Base-by-base conservation (phyloP, 2,329 filamentous ascomycete species). In the Ophiostoma ulmi region DNA sequence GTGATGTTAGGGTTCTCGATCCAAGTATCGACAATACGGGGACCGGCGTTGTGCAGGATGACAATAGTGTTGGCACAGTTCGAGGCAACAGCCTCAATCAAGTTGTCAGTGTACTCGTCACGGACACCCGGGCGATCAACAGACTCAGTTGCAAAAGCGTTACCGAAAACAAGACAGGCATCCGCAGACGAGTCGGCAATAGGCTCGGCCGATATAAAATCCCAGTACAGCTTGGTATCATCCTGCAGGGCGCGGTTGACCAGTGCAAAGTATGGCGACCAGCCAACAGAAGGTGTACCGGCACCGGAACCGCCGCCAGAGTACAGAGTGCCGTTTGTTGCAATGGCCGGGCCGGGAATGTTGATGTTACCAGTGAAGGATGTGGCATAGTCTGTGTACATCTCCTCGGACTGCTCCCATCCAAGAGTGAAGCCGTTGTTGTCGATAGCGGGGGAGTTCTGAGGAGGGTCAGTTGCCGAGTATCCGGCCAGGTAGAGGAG, bases 111-210 rank as follows among this genome's bases (percentile, higher is more conserved):
- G 68, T 86, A 87, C 73, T 90, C 89, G 76, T 94, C 91, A 41
- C 84, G 83, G 66, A 93, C 81, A 5, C 82, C 83, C 0, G 86
- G 81, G 69, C 87, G 83, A 72, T 91, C 84, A 74, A 84, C 90
- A 1, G 89, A 90, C 79, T 96, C 92, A 0, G 90, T 88, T 0
- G 90, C 87, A 78, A 90, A 91, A 3, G 82, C 84, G 76, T 90
- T 90, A 73, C 86, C 85, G 73, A 90, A 85, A 0, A 90, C 86
- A 3, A 90, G 79, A 73, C 92, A 95, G 5, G 91, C 83, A 75
- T 94, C 85, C 1, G 84, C 35, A 14, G 63, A 82, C 1, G 73
- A 78, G 2, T 80, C 76, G 67, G 84, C 80, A 7, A 89, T 83
- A 0, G 88, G 87, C 0, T 81, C 77, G 1, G 77, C 75, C 1